Conservation (phyloP, 257 asterid genomes). For the Striga asiatica region DNA sequence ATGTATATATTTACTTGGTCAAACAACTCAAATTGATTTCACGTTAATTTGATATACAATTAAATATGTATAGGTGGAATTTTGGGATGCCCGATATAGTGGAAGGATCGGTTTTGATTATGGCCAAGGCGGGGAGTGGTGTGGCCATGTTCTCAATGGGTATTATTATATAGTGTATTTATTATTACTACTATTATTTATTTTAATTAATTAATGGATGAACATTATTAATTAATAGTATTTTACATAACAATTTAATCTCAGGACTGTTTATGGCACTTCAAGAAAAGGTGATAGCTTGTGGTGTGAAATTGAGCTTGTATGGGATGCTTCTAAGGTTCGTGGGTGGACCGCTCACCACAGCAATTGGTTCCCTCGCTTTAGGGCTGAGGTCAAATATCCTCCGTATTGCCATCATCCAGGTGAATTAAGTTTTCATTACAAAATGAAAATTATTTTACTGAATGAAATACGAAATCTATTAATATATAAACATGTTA, state of each 20-base stretch:
- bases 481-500: neutral
- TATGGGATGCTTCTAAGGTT: conserved; percentile 50
- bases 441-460: neutral
- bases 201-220: neutral
- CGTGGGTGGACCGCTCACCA: conserved; percentile 39
- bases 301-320: conserved; percentile 35
- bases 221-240: neutral
- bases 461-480: neutral
- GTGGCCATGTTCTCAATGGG: conserved; percentile 75
- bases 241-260: neutral
- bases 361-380: conserved; percentile 32
- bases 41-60: no score
- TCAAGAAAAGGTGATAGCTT: conserved; percentile 48
- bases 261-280: conserved; percentile 76
- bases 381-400: conserved; percentile 42
- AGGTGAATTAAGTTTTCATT: conserved; percentile 22
- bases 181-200: no score
- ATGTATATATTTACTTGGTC: neutral
- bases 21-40: no score
- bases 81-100: conserved; percentile 45
- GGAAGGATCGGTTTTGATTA: conserved; percentile 53
- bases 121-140: conserved; percentile 74
- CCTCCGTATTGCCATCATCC: conserved; percentile 39
- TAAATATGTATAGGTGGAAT: conserved; percentile 43
- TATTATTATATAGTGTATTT: no score